phyloP scores from a whole-genome alignment of 2,329 filamentous ascomycete genomes.

The Microsporum ferrugineum region DNA sequence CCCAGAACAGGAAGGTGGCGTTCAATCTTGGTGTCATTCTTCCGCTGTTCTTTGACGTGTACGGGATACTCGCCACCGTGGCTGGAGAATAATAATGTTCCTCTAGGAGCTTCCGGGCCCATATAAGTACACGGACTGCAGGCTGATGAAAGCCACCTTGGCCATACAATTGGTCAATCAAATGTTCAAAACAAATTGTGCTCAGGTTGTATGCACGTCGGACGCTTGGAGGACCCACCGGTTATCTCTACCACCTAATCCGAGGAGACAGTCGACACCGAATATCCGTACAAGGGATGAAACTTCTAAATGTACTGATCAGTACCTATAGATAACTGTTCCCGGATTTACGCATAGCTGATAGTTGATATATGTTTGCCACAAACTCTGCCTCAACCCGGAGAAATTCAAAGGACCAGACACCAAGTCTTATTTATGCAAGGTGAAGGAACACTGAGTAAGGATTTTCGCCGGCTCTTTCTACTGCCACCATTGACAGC shows the following conservation, averaged over 20 bases:
- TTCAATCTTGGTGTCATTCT: neutral
- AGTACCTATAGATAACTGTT: neutral
- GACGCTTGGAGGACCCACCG: neutral
- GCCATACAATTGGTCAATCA: neutral
- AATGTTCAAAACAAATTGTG: neutral
- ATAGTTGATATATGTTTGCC: too few relatives aligned
- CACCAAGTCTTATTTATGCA: too few relatives aligned
- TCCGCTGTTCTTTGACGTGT: neutral
- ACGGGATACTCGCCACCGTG: slow-evolving; percentile 2
- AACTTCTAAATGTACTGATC: neutral
- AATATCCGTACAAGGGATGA: neutral
- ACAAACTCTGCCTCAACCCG: too few relatives aligned
- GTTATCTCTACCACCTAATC: neutral
- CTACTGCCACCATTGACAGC: too few relatives aligned
- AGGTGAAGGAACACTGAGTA: too few relatives aligned
- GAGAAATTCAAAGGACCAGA: too few relatives aligned
- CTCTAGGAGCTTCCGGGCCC: slow-evolving; percentile 1
- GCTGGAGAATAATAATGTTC: neutral
- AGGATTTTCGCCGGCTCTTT: too few relatives aligned
- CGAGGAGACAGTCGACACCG: neutral
- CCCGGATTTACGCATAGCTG: neutral
- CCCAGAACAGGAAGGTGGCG: neutral
- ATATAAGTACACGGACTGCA: neutral
- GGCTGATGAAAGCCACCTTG: neutral
- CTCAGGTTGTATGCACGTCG: neutral